Base-by-base conservation (phyloP, 2,329 filamentous ascomycete genomes). In the Spiromastix sp. region DNA sequence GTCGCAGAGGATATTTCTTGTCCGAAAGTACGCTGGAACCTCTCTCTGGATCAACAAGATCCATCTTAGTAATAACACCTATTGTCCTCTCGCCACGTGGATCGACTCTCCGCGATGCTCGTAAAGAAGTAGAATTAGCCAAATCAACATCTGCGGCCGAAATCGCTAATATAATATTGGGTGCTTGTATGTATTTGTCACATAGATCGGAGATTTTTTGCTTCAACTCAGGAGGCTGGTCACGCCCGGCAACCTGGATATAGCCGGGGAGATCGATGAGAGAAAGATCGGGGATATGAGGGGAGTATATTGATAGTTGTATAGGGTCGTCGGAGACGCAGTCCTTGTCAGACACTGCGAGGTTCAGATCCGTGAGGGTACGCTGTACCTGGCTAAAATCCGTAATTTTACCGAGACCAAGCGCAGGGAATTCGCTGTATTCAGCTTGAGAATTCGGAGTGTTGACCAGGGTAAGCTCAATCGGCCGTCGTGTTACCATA, bases 61-160 rank as follows among this genome's bases (percentile, higher is more conserved):
- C 91, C 89, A 98, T 95, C 65, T 98, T 98, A 3, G 91, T 98
- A 27, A 98, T 80, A n/a, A 98, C 91, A 29, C 91, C 91, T 52
- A 98, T 98, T 0, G 91, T 98, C 42, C 91, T 74, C 62, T 98
- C 91, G 36, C 91, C 91, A 41, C 91, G 73, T 1, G 91, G 91
- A 51, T 98, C 91, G 18, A 96, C 87, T 47, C 89, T 75, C 43
- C 91, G 75, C 47, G 87, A 94, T 12, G 91, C 86, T 48, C 87
- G 73, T 16, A 98, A 63, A 4, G 91, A 87, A 5, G 91, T 91
- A 1, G 91, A 98, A 58, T 98, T 98, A 15, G 91, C 91, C 38
- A 98, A 63, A 66, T 98, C 91, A 12, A 98, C 91, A 60, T 98
- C 91, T 16, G 91, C 91, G 2, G 93, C 91, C 1, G 93, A 98